Evolutionary conservation across 192 early-diverging fungal species (phyloP).

Genomic region (Mycoemilia scoparia): DNA sequence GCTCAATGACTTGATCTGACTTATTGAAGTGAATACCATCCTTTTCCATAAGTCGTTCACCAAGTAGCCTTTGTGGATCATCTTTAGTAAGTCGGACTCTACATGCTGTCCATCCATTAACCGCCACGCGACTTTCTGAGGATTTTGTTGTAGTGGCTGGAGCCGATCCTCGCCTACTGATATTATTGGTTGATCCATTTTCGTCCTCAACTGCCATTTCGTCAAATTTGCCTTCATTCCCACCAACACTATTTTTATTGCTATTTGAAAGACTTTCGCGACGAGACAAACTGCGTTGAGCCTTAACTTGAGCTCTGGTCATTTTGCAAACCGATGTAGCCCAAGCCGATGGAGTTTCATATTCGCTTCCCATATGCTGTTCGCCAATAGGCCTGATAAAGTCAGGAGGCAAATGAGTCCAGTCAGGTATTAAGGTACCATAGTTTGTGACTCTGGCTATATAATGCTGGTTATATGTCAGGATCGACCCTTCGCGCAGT

Average conservation of each 20-base stretch:
- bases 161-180: background rate
- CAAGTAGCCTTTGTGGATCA: slow-evolving; percentile 9
- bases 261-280: background rate
- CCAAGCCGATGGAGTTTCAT: slow-evolving; percentile 44
- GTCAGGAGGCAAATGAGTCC: slow-evolving; percentile 10
- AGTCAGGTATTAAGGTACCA: slow-evolving; percentile 14
- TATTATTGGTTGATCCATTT: too few relatives aligned
- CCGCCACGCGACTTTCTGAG: slow-evolving; percentile 30
- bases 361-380: slow-evolving; percentile 24
- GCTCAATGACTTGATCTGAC: too few relatives aligned
- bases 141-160: background rate
- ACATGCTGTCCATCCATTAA: slow-evolving; percentile 49
- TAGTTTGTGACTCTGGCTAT: slow-evolving; percentile 10
- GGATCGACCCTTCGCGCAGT: slow-evolving; percentile 6
- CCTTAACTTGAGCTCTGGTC: slow-evolving; percentile 19
- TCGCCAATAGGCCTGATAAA: slow-evolving; percentile 7
- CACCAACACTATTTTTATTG: background rate
- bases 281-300: background rate
- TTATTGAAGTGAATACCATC: too few relatives aligned
- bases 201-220: too few relatives aligned
- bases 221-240: background rate
- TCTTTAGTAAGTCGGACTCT: slow-evolving; percentile 15
- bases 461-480: slow-evolving; percentile 28
- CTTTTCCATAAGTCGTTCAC: slow-evolving; percentile 5
- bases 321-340: slow-evolving; percentile 40